phyloP scores from a whole-genome alignment of 106 monocot genomes.

The Dendrobium huoshanense region DNA sequence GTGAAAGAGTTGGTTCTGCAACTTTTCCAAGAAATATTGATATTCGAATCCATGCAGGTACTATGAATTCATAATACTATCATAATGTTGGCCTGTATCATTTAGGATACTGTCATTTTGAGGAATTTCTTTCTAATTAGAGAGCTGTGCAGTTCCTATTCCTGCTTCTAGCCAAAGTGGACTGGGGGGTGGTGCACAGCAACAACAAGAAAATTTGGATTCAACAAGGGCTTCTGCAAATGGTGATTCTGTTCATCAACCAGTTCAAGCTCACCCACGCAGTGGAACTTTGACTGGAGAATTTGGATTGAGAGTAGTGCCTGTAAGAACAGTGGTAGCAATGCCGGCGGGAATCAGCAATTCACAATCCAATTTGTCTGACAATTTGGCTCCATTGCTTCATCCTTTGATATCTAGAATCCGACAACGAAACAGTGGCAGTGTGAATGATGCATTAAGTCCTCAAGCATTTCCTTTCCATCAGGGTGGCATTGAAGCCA shows the following conservation, averaged over 20 bases:
- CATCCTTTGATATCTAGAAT: slow-evolving; percentile 63
- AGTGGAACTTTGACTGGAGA: slow-evolving; percentile 40
- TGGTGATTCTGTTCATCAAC: slow-evolving; percentile 22
- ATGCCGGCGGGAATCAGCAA: slow-evolving; percentile 47
- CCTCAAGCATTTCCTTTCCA: slow-evolving; percentile 24
- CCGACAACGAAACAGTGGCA: slow-evolving; percentile 26
- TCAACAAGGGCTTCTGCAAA: slow-evolving; percentile 25
- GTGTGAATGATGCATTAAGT: slow-evolving; percentile 21
- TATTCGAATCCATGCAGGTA: slow-evolving; percentile 80
- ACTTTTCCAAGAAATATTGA: slow-evolving; percentile 69
- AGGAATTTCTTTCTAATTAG: slow-evolving; percentile 11
- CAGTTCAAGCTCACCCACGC: slow-evolving; percentile 15
- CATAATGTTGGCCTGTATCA: not conserved
- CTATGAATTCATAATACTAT: not conserved
- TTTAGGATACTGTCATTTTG: not conserved
- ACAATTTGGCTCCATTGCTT: slow-evolving; percentile 25
- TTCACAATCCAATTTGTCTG: slow-evolving; percentile 36
- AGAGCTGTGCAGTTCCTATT: slow-evolving; percentile 37
- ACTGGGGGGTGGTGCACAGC: slow-evolving; percentile 17
- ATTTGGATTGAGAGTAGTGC: slow-evolving; percentile 46
- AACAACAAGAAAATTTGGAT: slow-evolving; percentile 30
- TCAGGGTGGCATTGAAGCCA: slow-evolving; percentile 7
- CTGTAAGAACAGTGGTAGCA: slow-evolving; percentile 67
- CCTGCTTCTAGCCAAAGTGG: slow-evolving; percentile 22
- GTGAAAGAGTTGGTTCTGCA: slow-evolving; percentile 31